Base-by-base conservation (phyloP, 208 protist genomes). In the Leishmania amazonensis region DNA sequence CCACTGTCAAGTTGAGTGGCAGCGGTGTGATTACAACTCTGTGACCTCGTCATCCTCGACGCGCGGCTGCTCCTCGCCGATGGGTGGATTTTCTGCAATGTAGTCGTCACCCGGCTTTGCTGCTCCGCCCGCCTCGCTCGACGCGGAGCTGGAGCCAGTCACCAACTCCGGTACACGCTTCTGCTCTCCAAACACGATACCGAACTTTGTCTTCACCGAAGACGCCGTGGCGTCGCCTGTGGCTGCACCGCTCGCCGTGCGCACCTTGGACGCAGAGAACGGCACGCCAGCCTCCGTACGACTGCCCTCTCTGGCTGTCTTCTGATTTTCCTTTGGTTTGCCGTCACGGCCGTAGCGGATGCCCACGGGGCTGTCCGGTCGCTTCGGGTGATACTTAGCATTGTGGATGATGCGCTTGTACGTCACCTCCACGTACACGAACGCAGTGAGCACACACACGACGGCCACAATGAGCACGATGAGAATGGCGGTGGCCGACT, bases 321-420 rank as follows among this genome's bases (percentile, higher is more conserved):
- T 78, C 49, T 72, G 78, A 57, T 83, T 81, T n/a, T 81, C 77
- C 79, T 84, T 88, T 11, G 86, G 85, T 21, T 88, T 88, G 62
- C 85, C 87, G 45, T 88, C 89, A 77, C 86, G 87, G 51, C 86
- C 90, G 86, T 93, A 91, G 80, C 87, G 90, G 40, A 94, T 81
- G 40, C 88, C 90, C 2, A 91, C 87, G 42, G 86, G 84, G 75
- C 87, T 92, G 49, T 89, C 87, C 8, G 88, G 83, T 11, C 86
- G 79, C 79, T 91, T 91, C 57, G 91, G 87, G 73, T 93, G 84
- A 76, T 93, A 93, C 85, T 93, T 95, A 54, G 88, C 88, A 70
- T 88, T 85, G 83, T 90, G 90, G 60, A 97, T 91, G 31, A 89
- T 90, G 67, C 81, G 85, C 83, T 87, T 91, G 86, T 93, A 96